Evolutionary conservation across 2,329 filamentous ascomycete species (phyloP).

Genomic region (Lasiodiplodia theobromae): DNA sequence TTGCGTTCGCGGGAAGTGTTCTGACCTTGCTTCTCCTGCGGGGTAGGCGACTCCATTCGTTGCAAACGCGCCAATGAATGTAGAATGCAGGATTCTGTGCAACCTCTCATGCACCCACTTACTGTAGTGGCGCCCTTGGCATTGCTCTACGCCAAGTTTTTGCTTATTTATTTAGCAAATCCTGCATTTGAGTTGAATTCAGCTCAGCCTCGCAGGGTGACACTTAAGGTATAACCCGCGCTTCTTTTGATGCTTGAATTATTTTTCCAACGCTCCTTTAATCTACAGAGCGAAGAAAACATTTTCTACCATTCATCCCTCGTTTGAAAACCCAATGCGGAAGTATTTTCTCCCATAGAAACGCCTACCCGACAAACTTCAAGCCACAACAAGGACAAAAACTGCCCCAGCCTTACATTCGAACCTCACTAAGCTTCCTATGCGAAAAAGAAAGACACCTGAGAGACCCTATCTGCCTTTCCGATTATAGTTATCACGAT

Average conservation of each 20-base stretch:
- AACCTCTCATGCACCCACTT: not conserved
- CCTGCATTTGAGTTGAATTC: not conserved
- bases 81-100: not conserved
- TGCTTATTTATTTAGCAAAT: not conserved
- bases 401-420: not conserved
- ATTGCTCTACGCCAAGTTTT: not conserved
- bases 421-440: too few relatives aligned
- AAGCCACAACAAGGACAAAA: not conserved
- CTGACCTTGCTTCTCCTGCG: too few relatives aligned
- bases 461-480: fast-evolving
- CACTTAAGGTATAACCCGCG: not conserved
- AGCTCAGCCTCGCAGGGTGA: not conserved
- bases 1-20: too few relatives aligned
- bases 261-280: not conserved
- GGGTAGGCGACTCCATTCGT: too few relatives aligned
- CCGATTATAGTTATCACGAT: not conserved
- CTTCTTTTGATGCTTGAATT: not conserved
- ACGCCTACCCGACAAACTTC: not conserved
- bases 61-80: not conserved
- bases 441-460: fast-evolving
- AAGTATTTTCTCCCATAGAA: not conserved
- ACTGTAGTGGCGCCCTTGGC: not conserved
- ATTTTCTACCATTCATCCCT: not conserved
- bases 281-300: too few relatives aligned
- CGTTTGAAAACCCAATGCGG: not conserved